Conservation (phyloP, 2,329 filamentous ascomycete genomes). For the Xylariaceae sp. region DNA sequence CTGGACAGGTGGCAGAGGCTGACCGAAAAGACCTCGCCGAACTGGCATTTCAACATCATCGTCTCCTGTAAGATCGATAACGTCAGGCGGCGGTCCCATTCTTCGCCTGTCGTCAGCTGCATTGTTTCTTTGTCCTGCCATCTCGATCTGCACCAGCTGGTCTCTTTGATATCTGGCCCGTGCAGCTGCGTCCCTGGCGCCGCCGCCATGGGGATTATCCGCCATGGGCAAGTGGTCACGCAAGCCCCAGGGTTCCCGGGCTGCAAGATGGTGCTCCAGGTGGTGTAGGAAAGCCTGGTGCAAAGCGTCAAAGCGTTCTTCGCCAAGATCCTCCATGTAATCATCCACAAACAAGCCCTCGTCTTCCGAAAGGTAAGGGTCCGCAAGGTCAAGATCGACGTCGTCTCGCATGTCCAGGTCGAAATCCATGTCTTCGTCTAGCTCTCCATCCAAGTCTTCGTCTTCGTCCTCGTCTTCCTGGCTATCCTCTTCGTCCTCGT, state of each 20-base stretch:
- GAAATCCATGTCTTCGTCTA: background rate
- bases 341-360: conserved; percentile 19
- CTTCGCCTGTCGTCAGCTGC: background rate
- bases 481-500: background rate
- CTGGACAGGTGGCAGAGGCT: conserved; percentile 9
- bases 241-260: conserved; percentile 7
- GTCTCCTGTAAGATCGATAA: conserved; percentile 32
- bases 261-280: conserved; percentile 9
- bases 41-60: conserved; percentile 10
- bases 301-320: conserved; percentile 2
- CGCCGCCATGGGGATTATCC: conserved; percentile 2
- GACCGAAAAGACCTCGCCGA: conserved; percentile 1
- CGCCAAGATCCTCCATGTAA: conserved; percentile 11
- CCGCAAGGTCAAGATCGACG: conserved; percentile 8
- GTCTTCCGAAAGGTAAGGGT: conserved; percentile 8
- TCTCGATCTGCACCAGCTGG: conserved; percentile 27
- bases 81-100: conserved; percentile 17
- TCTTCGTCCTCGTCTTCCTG: background rate
- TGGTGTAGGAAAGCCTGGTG: conserved; percentile 12
- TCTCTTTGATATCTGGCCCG: conserved; percentile 17
- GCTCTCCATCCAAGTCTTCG: background rate
- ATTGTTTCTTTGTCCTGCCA: conserved; percentile 11
- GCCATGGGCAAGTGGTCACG: conserved; percentile 4
- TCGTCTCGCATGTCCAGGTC: conserved; percentile 15
- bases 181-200: background rate